phyloP scores from a whole-genome alignment of 164 flowering plant species.

The Stephania japonica region DNA sequence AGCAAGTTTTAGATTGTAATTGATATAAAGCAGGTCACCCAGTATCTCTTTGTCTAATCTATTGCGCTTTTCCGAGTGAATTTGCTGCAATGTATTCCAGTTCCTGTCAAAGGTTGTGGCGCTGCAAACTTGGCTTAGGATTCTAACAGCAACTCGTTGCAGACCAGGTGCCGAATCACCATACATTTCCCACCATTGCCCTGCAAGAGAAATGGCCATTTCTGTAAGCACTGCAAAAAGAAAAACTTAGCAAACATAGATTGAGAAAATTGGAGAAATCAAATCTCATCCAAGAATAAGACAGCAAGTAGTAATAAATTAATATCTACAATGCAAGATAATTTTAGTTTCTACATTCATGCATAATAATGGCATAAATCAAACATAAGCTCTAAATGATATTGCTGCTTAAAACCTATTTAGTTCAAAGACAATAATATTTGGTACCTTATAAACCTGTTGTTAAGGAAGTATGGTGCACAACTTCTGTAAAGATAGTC shows the following conservation, averaged over 20 bases:
- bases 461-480: no score
- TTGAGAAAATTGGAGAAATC: background rate
- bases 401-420: no score
- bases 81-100: slow-evolving; percentile 74
- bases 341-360: no score
- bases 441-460: no score
- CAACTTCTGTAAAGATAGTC: no score
- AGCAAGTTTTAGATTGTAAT: slow-evolving; percentile 73
- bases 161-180: slow-evolving; percentile 84
- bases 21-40: slow-evolving; percentile 60
- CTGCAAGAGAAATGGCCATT: slow-evolving; percentile 28
- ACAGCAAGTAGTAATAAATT: no score
- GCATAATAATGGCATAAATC: no score
- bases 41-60: slow-evolving; percentile 74
- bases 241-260: background rate
- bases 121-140: slow-evolving; percentile 93
- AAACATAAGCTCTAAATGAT: no score
- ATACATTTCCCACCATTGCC: slow-evolving; percentile 93
- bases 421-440: no score
- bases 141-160: slow-evolving; percentile 77
- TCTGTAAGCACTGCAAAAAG: background rate
- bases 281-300: no score
- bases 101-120: slow-evolving; percentile 54
- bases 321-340: no score
- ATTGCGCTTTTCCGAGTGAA: slow-evolving; percentile 82